Conservation (phyloP, 202 grass and related monocot genomes). For the Setaria viridis region DNA sequence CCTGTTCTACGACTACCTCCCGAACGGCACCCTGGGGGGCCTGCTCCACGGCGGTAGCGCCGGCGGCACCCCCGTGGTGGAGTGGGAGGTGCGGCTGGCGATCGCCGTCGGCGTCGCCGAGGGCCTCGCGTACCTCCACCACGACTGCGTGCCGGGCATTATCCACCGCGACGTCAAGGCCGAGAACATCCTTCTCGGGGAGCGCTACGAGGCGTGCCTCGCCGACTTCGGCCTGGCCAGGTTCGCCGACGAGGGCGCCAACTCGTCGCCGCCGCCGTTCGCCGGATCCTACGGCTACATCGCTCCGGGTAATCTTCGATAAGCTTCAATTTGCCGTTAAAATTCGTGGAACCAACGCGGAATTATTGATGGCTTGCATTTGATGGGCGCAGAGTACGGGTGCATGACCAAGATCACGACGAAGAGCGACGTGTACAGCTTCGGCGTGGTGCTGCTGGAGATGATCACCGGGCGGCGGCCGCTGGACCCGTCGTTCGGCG, state of each 20-base stretch:
- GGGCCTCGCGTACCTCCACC: conserved; percentile 87
- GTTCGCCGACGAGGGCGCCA: conserved; percentile 55
- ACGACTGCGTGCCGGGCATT: conserved; percentile 80
- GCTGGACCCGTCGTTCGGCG: conserved; percentile 50
- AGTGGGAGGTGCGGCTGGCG: conserved; percentile 82
- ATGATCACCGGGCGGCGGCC: conserved; percentile 67
- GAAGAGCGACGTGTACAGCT: conserved; percentile 97
- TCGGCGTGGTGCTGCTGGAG: conserved; percentile 82
- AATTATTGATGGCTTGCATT: neutral
- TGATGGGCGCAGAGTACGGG: conserved; percentile 62
- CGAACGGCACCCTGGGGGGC: conserved; percentile 72
- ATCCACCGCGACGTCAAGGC: conserved; percentile 91
- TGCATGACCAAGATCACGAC: conserved; percentile 87
- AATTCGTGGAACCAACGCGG: neutral
- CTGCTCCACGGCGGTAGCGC: conserved; percentile 51
- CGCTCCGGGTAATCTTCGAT: conserved; percentile 59
- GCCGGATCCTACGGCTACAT: conserved; percentile 98
- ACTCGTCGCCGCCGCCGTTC: conserved; percentile 63
- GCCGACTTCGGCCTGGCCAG: conserved; percentile 84
- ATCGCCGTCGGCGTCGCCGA: conserved; percentile 84
- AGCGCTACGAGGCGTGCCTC: conserved; percentile 78
- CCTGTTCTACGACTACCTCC: conserved; percentile 93
- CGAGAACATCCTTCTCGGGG: conserved; percentile 87
- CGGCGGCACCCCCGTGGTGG: conserved; percentile 49
- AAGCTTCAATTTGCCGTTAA: neutral